phyloP scores from a whole-genome alignment of 495 filamentous ascomycete species.

The Aspergillus cavernicola region DNA sequence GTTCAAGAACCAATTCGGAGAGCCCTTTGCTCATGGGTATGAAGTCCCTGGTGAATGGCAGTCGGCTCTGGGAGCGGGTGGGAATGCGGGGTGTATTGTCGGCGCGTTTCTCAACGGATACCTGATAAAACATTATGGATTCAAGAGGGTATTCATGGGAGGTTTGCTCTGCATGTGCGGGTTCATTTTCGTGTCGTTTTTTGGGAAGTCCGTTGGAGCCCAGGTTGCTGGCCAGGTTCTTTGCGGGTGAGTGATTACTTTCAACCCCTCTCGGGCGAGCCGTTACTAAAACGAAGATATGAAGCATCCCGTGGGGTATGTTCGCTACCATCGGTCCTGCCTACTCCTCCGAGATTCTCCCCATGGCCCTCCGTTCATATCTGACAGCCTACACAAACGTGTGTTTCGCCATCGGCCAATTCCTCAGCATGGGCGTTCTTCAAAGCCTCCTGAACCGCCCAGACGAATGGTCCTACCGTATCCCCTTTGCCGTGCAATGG shows the following conservation, averaged over 20 bases:
- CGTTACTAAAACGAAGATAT: not conserved
- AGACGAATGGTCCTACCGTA: constrained; percentile 51
- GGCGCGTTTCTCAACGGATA: constrained; percentile 42
- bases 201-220: constrained; percentile 53
- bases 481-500: constrained; percentile 56
- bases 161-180: constrained; percentile 48
- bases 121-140: constrained; percentile 40
- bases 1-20: constrained; percentile 61
- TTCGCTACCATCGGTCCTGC: constrained; percentile 51
- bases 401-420: constrained; percentile 50
- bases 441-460: constrained; percentile 28
- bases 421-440: constrained; percentile 48
- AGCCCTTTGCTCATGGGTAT: constrained; percentile 23
- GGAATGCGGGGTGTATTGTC: constrained; percentile 25
- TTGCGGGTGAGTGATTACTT: constrained; percentile 46
- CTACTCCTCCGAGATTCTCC: constrained; percentile 51
- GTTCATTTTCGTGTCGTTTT: constrained; percentile 67
- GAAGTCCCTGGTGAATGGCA: constrained; percentile 47
- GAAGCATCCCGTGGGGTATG: constrained; percentile 33
- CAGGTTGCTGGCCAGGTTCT: constrained; percentile 62
- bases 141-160: constrained; percentile 55
- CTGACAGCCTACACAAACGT: constrained; percentile 47
- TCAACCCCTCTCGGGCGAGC: not conserved
- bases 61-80: constrained; percentile 58
- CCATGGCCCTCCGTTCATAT: constrained; percentile 39